These are phyloP conservation scores for Rubus parviflorus DNA, from an alignment of 306 rosid genomes.

Conservation along the genomic window DNA sequence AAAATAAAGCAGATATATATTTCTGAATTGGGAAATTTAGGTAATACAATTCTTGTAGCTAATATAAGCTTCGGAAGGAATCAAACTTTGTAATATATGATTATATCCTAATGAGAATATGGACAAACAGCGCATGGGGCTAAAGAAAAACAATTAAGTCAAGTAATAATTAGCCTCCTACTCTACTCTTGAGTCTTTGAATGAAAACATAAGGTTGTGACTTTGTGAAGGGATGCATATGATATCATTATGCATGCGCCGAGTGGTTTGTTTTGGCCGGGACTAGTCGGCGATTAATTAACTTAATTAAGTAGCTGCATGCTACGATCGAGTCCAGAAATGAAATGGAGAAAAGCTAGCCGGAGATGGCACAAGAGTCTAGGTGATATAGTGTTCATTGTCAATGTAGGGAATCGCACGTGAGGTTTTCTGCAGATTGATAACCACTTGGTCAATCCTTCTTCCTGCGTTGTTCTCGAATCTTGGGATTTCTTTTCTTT, in stretches of 20 bases:
- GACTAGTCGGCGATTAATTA: conserved; percentile 11
- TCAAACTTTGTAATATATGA: background rate
- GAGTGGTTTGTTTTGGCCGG: background rate
- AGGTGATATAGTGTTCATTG: conserved; percentile 8
- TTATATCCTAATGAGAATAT: background rate
- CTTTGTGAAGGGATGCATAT: too few species aligned
- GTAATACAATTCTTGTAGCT: background rate
- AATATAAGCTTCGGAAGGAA: background rate
- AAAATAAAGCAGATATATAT: too few species aligned
- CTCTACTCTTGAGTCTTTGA: too few species aligned
- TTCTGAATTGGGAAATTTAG: too few species aligned
- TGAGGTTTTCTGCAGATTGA: conserved; percentile 32
- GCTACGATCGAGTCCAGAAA: background rate
- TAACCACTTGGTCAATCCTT: conserved; percentile 31
- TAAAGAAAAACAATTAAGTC: background rate
- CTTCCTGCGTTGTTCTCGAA: conserved; percentile 33
- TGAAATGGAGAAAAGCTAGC: background rate
- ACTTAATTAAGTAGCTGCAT: background rate
- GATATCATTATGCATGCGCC: background rate
- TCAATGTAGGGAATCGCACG: conserved; percentile 40
- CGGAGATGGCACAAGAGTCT: conserved; percentile 17
- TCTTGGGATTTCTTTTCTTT: conserved; percentile 22
- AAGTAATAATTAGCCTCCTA: too few species aligned
- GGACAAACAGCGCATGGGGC: background rate
- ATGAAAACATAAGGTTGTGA: too few species aligned